Conservation (phyloP, 345 rosid genomes). For the Acer yangbiense region DNA sequence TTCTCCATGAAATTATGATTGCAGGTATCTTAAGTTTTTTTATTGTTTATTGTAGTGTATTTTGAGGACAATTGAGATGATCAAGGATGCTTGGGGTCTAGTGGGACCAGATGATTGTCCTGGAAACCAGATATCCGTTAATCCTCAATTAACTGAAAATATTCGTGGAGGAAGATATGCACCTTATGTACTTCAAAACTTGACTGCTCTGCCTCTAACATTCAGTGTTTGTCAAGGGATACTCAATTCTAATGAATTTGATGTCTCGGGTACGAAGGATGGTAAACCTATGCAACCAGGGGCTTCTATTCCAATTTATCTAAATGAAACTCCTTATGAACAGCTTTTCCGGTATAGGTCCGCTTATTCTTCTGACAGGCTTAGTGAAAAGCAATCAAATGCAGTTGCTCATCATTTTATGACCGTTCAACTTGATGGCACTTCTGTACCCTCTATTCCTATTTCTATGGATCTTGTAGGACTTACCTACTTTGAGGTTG, state of each 20-base stretch:
- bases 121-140: constrained; percentile 40
- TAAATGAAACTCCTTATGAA: constrained; percentile 60
- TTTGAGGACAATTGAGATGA: constrained; percentile 79
- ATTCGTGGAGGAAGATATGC: constrained; percentile 62
- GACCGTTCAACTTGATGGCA: constrained; percentile 80
- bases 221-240: constrained; percentile 65
- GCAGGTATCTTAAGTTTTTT: constrained; percentile 6
- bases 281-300: constrained; percentile 65
- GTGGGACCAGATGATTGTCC: constrained; percentile 39
- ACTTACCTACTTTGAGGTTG: constrained; percentile 78
- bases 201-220: constrained; percentile 75
- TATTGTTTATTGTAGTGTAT: constrained; percentile 47
- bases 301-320: constrained; percentile 72
- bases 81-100: constrained; percentile 57
- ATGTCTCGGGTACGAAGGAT: constrained; percentile 45
- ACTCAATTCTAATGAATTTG: constrained; percentile 41
- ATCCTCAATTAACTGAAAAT: constrained; percentile 39
- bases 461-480: constrained; percentile 95
- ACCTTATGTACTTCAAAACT: constrained; percentile 88
- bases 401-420: constrained; percentile 75
- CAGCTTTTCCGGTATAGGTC: constrained; percentile 55
- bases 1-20: background rate
- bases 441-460: constrained; percentile 69
- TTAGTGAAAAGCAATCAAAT: constrained; percentile 60
- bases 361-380: constrained; percentile 54